phyloP scores from a whole-genome alignment of 1,139 yeast species.

The Suhomyces bokatorum region DNA sequence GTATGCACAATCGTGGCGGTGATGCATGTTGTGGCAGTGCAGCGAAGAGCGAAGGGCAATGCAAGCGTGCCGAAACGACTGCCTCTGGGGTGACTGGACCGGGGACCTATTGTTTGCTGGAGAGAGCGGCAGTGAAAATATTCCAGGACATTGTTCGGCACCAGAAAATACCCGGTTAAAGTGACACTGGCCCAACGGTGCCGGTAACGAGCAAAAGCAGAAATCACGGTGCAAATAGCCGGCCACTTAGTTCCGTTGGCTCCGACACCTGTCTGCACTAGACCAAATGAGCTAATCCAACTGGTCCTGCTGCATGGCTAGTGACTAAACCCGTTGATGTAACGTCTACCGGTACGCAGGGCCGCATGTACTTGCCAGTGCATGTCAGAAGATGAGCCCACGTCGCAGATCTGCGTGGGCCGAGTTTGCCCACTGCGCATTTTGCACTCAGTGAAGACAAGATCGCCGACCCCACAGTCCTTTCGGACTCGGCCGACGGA shows the following conservation, averaged over 20 bases:
- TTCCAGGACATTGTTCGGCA: background rate
- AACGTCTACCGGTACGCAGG: background rate
- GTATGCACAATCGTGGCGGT: background rate
- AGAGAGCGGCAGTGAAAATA: background rate
- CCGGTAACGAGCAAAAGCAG: background rate
- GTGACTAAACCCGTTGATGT: background rate
- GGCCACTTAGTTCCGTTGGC: background rate
- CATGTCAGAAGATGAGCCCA: too few species aligned
- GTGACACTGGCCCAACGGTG: background rate
- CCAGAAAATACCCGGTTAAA: background rate
- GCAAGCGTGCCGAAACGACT: too few species aligned
- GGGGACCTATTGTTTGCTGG: background rate
- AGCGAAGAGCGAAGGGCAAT: too few species aligned
- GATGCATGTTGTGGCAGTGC: background rate
- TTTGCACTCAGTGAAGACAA: background rate
- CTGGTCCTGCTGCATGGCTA: background rate
- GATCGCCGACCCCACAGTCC: background rate
- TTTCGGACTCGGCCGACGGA: background rate
- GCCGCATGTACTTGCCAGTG: too few species aligned
- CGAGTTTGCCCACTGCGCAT: background rate
- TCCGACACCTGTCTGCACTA: background rate
- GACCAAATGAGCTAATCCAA: too few species aligned
- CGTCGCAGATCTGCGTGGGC: background rate
- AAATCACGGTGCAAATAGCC: background rate
- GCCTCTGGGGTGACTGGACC: too few species aligned